phyloP scores from a whole-genome alignment of 2,329 filamentous ascomycete genomes.

The Pseudophaeomoniella oleicola region DNA sequence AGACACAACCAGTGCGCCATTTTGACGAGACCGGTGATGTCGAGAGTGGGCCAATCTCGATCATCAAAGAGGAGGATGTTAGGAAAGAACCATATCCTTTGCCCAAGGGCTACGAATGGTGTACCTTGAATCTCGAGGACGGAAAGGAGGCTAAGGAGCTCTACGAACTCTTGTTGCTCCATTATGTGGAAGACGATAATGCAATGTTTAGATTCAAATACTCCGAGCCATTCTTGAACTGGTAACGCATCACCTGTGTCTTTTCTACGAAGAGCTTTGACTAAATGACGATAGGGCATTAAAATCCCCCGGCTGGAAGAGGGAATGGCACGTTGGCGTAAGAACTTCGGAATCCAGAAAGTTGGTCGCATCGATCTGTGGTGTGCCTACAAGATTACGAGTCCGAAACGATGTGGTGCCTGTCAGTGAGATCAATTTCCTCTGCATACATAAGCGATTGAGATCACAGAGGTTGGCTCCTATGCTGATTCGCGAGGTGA shows the following conservation, averaged over 20 bases:
- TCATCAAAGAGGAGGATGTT: constrained; percentile 64
- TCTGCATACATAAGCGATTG: constrained; percentile 96
- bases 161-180: constrained; percentile 76
- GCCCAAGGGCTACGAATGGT: constrained; percentile 83
- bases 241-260: too few species aligned
- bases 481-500: constrained; percentile 95
- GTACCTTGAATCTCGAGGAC: constrained; percentile 70
- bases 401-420: constrained; percentile 63
- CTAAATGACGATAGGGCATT: constrained; percentile 75
- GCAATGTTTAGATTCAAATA: constrained; percentile 98
- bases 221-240: constrained; percentile 73
- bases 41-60: constrained; percentile 68
- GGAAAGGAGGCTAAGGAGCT: constrained; percentile 73
- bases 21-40: constrained; percentile 48
- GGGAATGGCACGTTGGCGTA: constrained; percentile 90
- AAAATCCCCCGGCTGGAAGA: constrained; percentile 85
- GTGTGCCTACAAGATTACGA: constrained; percentile 70
- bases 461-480: constrained; percentile 83
- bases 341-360: constrained; percentile 70
- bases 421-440: constrained; percentile 91
- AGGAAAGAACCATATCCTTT: constrained; percentile 62
- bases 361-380: constrained; percentile 90
- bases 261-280: too few species aligned
- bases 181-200: constrained; percentile 95
- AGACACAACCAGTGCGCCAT: constrained; percentile 84